Conservation (phyloP, 2,329 filamentous ascomycete genomes). For the Paecilomyces niveus region DNA sequence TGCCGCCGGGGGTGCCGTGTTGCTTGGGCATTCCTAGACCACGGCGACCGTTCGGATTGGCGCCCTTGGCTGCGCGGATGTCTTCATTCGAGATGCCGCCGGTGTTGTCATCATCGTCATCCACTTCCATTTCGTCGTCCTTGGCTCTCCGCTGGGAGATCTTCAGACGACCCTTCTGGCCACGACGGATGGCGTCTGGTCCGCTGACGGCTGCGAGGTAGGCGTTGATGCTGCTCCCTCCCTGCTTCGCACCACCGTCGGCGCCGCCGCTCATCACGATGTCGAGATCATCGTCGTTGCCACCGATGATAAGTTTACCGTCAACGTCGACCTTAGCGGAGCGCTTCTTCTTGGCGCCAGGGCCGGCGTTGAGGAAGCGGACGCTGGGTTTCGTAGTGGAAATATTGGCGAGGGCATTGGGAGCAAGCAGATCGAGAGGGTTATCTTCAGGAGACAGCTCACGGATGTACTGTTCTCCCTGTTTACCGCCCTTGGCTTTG, state of each 20-base stretch:
- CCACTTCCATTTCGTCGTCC: constrained; percentile 38
- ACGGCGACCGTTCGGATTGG: constrained; percentile 10
- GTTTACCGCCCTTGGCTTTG: constrained; percentile 44
- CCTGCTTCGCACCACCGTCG: constrained; percentile 14
- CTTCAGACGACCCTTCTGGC: constrained; percentile 55
- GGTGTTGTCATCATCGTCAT: constrained; percentile 40
- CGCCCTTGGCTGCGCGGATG: constrained; percentile 2
- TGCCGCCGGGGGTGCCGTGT: constrained; percentile 14
- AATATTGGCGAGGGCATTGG: constrained; percentile 83
- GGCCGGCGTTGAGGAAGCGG: constrained; percentile 35
- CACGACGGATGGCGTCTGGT: constrained; percentile 50
- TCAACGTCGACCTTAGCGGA: constrained; percentile 37
- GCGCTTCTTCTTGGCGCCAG: constrained; percentile 31
- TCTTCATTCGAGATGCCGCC: not conserved
- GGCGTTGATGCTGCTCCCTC: constrained; percentile 45
- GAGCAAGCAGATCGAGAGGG: constrained; percentile 86
- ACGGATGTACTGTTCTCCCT: constrained; percentile 68
- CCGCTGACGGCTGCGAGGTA: constrained; percentile 56
- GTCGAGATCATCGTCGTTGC: constrained; percentile 25
- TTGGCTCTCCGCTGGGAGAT: constrained; percentile 42
- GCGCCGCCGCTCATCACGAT: constrained; percentile 43
- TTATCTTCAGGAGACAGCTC: constrained; percentile 77
- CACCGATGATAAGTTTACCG: constrained; percentile 38
- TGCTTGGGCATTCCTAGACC: constrained; percentile 22
- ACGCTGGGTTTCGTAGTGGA: constrained; percentile 73